Base-by-base conservation (phyloP, 2,329 filamentous ascomycete species). In the Pseudogymnoascus sp. region DNA sequence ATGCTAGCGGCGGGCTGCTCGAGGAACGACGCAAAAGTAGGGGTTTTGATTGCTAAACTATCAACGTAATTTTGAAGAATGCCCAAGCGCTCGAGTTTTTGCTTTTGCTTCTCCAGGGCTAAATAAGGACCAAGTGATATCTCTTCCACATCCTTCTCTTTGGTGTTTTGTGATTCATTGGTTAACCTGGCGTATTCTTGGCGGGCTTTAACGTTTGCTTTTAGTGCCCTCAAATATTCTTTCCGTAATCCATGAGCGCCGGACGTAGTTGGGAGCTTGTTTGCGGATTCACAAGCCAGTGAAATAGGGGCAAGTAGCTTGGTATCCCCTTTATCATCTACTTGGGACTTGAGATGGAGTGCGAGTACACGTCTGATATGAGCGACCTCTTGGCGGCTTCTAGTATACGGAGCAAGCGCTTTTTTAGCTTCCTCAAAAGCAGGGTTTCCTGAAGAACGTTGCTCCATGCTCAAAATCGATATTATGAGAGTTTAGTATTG, bases 341-440 rank as follows among this genome's bases (percentile, higher is more conserved):
- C 68, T 64, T 75, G 77, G 20, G 78, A 75, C 28, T 76, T 77
- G 4, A 87, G 73, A 64, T 85, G 78, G 18, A 80, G 75, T 41
- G 81, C 77, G 50, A 85, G 68, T 30, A 84, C 73, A 58, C 79
- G 80, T 64, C 81, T 77, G 61, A 87, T 81, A 54, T 80, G 79
- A 35, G 78, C 74, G 57, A 79, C 76, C 65, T 87, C 81, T 62
- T 85, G 81, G 25, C 82, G 78, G 28, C 80, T 77, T 59, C 81
- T 82, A 61, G 86, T 74, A 63, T 78, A 84, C 4, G 80, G 78
- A 34, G 76, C 73, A 20, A 87, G 74, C 16, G 71, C 73, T 39
- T 73, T 71, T 60, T 78, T 75, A 34, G 81, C 70, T 34, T 71
- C 71, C 57, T 74, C 68, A 12, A 77, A 61, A 11, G 70, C 67